Base-by-base conservation (phyloP, 176 grass and related monocot genomes). In the Ensete glaucum region DNA sequence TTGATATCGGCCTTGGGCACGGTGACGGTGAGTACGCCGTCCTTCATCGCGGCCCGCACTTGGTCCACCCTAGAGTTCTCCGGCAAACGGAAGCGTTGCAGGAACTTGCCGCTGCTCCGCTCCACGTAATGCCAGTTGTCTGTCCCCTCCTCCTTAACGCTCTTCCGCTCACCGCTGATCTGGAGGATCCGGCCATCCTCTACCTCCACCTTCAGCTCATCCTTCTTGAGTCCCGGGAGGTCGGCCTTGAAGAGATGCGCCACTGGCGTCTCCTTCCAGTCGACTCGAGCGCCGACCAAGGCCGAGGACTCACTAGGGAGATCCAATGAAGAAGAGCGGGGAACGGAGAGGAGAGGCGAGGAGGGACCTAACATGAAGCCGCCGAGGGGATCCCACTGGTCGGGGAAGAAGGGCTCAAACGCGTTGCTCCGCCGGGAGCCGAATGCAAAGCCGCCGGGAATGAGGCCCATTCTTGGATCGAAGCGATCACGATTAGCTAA, bases 171-270 rank as follows among this genome's bases (percentile, higher is more conserved):
- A n/a, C 69, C 69, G 48, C 69, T 71, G 69, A 71, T 71, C 69
- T 13, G 8, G 49, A 71, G 69, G 19, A 71, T 19, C 20, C 49
- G 17, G 49, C 69, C 69, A 17, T 71, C 69, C 69, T 70, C 67
- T 12, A 71, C 19, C 49, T 71, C 69, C 19, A 71, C 69, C 49
- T 71, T 52, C 49, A 71, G 19, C 8, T 71, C 49, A 48, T 71
- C 69, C 69, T 71, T 23, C 69, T 71, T 71, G 49, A 71, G 19
- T n/a, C 69, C 69, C 19, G 69, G 69, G 50, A 71, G 69, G 68
- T 71, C 68, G 68, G 50, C 68, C 68, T 71, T 52, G 68, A 71
- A 71, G 68, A 71, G 19, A 15, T 71, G 68, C 16, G 68, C 68
- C 43, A 11, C 68, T 0, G 48, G 48, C 1, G 68, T 71, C 68